Base-by-base conservation (phyloP, 768 basidiomycete genomes). In the Psilocybe subaeruginosa region DNA sequence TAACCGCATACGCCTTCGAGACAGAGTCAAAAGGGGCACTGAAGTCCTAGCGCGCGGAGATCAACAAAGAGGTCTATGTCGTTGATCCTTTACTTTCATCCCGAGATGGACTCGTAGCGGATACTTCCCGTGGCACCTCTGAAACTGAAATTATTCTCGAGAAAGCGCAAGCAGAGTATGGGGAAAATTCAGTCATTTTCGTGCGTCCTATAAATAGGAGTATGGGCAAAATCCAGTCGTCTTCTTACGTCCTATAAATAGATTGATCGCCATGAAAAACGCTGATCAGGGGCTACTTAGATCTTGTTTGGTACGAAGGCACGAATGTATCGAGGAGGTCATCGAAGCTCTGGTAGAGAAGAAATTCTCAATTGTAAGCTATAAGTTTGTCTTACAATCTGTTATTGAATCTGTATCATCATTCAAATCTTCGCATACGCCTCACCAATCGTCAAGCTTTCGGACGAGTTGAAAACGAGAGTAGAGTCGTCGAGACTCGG, bases 251-350 rank as follows among this genome's bases (percentile, higher is more conserved):
- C 1, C n/a, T 14, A n/a, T 43, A 9, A 43, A 43, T 43, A 43
- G 41, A 43, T 12, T n/a, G 6, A 14, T 6, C 7, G 14, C 14
- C 33, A 7, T 35, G 33, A 7, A 5, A 43, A 43, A n/a, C 41
- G 14, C 41, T 43, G 41, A 43, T 43, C 41, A 43, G 41, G 8
- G 41, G 41, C 41, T 43, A n/a, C 41, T 43, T 43, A 43, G 0
- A 43, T 43, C 4, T 43, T 0, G 14, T 43, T 43, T n/a, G 41
- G 41, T 43, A 43, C 41, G 3, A 14, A 39, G 17, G 2, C 54
- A 45, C 7, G 60, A 61, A 27, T 65, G 60, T 41, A 23, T 65
- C 35, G 64, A 65, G 31, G 64, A 65, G 33, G 39, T 62, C 17
- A 47, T 65, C 23, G 47, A 59, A 3, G 57, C 23, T 7, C 27